Conservation (phyloP, 805 yeast genomes). For the Yamadazyma insecticola region DNA sequence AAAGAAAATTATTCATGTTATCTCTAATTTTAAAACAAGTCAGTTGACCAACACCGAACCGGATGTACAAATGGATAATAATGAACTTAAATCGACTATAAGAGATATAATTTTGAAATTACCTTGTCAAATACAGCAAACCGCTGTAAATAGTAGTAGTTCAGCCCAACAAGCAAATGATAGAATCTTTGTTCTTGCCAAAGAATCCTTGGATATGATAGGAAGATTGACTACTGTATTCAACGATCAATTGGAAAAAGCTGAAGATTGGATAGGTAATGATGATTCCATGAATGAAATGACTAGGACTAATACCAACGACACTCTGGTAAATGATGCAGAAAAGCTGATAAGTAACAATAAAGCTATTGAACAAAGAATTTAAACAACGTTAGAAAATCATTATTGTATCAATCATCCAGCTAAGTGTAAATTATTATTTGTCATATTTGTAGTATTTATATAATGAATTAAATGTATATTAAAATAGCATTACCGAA, state of each 20-base stretch:
- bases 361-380: too few species aligned
- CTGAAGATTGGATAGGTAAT: conserved; percentile 75
- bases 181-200: conserved; percentile 74
- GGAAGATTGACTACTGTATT: conserved; percentile 77
- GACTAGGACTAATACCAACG: too few species aligned
- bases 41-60: conserved; percentile 51
- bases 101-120: conserved; percentile 71
- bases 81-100: conserved; percentile 58
- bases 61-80: conserved; percentile 9
- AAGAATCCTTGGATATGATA: conserved; percentile 86
- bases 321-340: too few species aligned
- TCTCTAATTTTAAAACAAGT: conserved; percentile 62
- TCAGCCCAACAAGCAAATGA: conserved; percentile 41
- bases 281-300: conserved; percentile 24
- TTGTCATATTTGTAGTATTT: too few species aligned
- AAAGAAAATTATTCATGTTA: conserved; percentile 78
- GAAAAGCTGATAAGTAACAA: too few species aligned
- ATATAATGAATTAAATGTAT: too few species aligned
- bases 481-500: too few species aligned
- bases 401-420: too few species aligned
- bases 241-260: conserved; percentile 77
- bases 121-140: conserved; percentile 54
- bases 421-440: too few species aligned
- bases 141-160: conserved; percentile 12
- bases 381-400: too few species aligned